Conservation (phyloP, 2,329 filamentous ascomycete genomes). For the Diaporthe eres region DNA sequence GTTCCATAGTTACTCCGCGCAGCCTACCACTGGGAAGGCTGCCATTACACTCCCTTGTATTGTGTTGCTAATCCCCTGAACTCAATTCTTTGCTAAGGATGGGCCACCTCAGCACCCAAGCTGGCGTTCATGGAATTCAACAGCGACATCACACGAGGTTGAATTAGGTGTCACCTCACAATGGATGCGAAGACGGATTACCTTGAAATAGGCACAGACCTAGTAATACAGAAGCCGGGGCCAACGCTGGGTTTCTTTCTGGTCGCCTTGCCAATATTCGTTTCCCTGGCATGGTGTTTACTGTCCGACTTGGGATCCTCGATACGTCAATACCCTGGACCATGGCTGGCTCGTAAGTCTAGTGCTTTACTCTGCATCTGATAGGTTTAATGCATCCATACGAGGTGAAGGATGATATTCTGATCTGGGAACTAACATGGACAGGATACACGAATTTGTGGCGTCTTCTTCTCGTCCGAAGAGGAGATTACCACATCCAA, state of each 20-base stretch:
- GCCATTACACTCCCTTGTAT: background rate
- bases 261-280: background rate
- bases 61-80: background rate
- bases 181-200: background rate
- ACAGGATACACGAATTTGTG: background rate
- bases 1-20: background rate
- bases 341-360: constrained; percentile 10
- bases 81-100: background rate
- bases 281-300: background rate
- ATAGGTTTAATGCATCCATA: fast-evolving
- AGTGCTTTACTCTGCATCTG: background rate
- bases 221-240: background rate
- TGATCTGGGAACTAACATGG: background rate
- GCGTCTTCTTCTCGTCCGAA: background rate
- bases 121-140: too few species aligned
- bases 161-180: background rate
- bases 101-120: too few species aligned
- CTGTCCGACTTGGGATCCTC: background rate
- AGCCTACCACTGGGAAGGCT: background rate
- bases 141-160: background rate
- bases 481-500: background rate
- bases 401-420: fast-evolving
- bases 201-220: background rate
- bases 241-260: background rate
- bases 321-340: background rate